These are phyloP conservation scores for Plasmopara halstedii DNA, from an alignment of 352 stramenopile genomes.

Conservation along the genomic window DNA sequence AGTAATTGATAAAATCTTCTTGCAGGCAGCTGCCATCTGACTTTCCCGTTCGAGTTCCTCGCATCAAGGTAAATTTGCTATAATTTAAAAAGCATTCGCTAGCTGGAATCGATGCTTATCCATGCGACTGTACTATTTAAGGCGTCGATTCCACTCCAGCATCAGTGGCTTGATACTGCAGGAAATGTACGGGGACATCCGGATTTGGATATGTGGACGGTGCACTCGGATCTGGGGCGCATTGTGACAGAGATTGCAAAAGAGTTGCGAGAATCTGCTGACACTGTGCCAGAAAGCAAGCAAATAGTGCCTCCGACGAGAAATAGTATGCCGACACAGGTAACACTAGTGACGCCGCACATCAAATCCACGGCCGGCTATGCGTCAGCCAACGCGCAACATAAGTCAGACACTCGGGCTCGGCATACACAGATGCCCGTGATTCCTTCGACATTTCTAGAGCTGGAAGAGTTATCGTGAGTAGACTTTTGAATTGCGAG, in stretches of 20 bases:
- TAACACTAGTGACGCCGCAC: constrained; percentile 15
- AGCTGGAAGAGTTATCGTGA: constrained; percentile 75
- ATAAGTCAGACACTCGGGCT: constrained; percentile 19
- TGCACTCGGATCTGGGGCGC: constrained; percentile 75
- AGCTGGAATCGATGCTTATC: too few relatives aligned
- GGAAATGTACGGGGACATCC: constrained; percentile 64
- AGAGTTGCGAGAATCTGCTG: constrained; percentile 33
- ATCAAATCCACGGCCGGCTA: constrained; percentile 23
- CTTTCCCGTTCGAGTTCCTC: constrained; percentile 62
- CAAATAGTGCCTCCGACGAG: constrained; percentile 15
- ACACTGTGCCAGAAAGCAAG: constrained; percentile 10
- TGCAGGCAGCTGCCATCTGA: constrained; percentile 57
- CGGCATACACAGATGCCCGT: constrained; percentile 67
- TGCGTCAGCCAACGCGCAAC: constrained; percentile 15
- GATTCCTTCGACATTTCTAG: constrained; percentile 63
- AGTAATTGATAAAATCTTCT: constrained; percentile 4
- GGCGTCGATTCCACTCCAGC: constrained; percentile 62
- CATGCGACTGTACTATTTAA: constrained; percentile 9
- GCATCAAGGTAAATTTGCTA: constrained; percentile 36
- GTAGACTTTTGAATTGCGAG: constrained; percentile 5
- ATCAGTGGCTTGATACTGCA: constrained; percentile 61
- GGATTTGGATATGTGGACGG: constrained; percentile 75
- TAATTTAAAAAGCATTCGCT: too few relatives aligned
- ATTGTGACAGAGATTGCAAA: constrained; percentile 68
- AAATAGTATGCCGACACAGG: constrained; percentile 11